Conservation (phyloP, 2,329 filamentous ascomycete genomes). For the Chrysoporthe deuterocubensis region DNA sequence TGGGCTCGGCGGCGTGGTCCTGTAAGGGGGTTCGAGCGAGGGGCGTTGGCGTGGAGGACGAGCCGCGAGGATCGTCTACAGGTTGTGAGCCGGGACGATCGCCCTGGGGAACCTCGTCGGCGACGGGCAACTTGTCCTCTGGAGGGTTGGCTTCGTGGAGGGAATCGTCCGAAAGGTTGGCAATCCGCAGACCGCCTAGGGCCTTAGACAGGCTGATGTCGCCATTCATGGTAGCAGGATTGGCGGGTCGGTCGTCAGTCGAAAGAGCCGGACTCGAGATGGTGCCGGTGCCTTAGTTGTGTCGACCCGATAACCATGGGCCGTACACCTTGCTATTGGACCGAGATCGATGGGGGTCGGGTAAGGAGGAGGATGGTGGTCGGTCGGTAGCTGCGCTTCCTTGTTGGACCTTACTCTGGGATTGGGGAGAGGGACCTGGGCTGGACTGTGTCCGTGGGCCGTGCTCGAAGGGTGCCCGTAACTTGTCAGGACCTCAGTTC, state of each 20-base stretch:
- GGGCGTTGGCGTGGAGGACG: conserved; percentile 21
- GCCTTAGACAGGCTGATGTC: conserved; percentile 91
- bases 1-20: conserved; percentile 10
- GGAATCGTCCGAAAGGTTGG: conserved; percentile 82
- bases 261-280: conserved; percentile 24
- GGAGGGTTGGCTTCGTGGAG: conserved; percentile 38
- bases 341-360: conserved; percentile 12
- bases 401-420: neutral
- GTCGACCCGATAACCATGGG: conserved; percentile 15
- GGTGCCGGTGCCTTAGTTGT: conserved; percentile 21
- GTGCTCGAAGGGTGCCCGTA: conserved; percentile 25
- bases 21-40: conserved; percentile 29
- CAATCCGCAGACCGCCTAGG: conserved; percentile 92
- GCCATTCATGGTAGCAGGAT: conserved; percentile 72
- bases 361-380: conserved; percentile 15
- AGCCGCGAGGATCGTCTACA: conserved; percentile 16
- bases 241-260: conserved; percentile 22
- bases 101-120: conserved; percentile 35
- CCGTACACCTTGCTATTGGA: conserved; percentile 11
- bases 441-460: conserved; percentile 6
- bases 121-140: conserved; percentile 38
- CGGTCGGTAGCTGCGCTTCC: conserved; percentile 21
- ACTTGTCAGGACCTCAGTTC: conserved; percentile 11
- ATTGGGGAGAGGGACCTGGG: conserved; percentile 8
- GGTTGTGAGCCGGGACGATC: conserved; percentile 32